phyloP scores from a whole-genome alignment of 164 flowering plant species.

The Brasenia schreberi region DNA sequence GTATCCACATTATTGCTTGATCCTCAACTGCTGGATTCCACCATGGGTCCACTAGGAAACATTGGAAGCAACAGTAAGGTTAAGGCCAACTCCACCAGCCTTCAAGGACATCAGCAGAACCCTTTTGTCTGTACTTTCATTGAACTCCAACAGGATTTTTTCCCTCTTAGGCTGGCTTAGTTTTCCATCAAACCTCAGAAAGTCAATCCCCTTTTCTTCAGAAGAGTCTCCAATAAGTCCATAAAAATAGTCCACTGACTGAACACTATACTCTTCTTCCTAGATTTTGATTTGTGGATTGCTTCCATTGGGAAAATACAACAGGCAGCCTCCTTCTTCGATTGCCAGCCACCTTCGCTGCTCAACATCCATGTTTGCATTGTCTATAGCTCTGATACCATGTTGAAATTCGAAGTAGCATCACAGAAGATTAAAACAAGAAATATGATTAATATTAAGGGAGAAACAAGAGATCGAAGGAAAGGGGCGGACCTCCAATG shows the following conservation, averaged over 20 bases:
- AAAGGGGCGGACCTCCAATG: too few relatives aligned
- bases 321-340: too few relatives aligned
- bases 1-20: constrained; percentile 98
- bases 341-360: too few relatives aligned
- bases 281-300: too few relatives aligned
- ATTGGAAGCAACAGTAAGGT: constrained; percentile 88
- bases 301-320: too few relatives aligned
- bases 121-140: constrained; percentile 29
- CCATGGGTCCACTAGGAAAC: constrained; percentile 99
- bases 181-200: constrained; percentile 64
- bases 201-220: constrained; percentile 39
- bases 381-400: too few relatives aligned
- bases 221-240: constrained; percentile 60
- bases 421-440: too few relatives aligned
- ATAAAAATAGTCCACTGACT: constrained; percentile 89
- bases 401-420: too few relatives aligned
- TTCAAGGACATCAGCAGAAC: constrained; percentile 87
- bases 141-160: constrained; percentile 54
- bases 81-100: constrained; percentile 99
- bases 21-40: constrained; percentile 99
- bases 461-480: too few relatives aligned
- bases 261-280: constrained; percentile 52
- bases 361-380: too few relatives aligned
- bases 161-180: constrained; percentile 52
- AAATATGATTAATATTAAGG: too few relatives aligned